phyloP scores from a whole-genome alignment of 371 early-diverging fungal genomes.

The Mortierella sp. region DNA sequence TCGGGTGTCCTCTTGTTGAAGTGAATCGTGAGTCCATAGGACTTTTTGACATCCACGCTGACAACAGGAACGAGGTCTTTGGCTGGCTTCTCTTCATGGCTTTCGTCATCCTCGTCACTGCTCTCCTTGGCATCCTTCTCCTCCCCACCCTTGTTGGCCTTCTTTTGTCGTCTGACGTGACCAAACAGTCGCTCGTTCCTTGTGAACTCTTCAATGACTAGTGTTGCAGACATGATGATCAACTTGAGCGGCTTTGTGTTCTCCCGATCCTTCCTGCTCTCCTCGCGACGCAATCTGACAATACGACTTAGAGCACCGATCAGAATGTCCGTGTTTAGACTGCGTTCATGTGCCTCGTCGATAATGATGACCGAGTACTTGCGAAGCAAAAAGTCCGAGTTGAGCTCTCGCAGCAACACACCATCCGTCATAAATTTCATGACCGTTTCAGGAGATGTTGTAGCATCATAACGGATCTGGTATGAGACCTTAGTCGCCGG shows the following conservation, averaged over 20 bases:
- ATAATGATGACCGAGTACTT: slow-evolving; percentile 96
- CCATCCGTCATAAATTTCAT: slow-evolving; percentile 99
- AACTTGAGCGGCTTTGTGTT: slow-evolving; percentile 88
- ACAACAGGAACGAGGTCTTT: slow-evolving; percentile 70
- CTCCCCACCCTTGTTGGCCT: slow-evolving; percentile 4
- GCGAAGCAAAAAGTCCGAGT: slow-evolving; percentile 86
- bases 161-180: slow-evolving; percentile 12
- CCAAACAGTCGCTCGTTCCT: slow-evolving; percentile 81
- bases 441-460: slow-evolving; percentile 76
- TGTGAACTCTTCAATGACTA: slow-evolving; percentile 94
- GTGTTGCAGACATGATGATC: slow-evolving; percentile 99
- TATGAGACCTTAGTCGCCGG: slow-evolving; percentile 69
- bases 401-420: slow-evolving; percentile 95
- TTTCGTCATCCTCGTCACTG: slow-evolving; percentile 1
- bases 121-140: slow-evolving; percentile 7
- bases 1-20: slow-evolving; percentile 82
- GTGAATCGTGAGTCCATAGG: slow-evolving; percentile 77
- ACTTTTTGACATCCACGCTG: slow-evolving; percentile 94
- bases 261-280: slow-evolving; percentile 66
- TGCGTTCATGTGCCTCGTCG: slow-evolving; percentile 99
- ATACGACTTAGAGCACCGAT: slow-evolving; percentile 87
- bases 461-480: slow-evolving; percentile 96
- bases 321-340: slow-evolving; percentile 97
- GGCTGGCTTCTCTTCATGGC: slow-evolving; percentile 18
- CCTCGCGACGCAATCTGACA: slow-evolving; percentile 52